Percentiles rank a stretch among this genome's conserved stretches.
Evolutionary conservation across 345 rosid species (phyloP).

Genomic region (Eucalyptus paniculata): DNA sequence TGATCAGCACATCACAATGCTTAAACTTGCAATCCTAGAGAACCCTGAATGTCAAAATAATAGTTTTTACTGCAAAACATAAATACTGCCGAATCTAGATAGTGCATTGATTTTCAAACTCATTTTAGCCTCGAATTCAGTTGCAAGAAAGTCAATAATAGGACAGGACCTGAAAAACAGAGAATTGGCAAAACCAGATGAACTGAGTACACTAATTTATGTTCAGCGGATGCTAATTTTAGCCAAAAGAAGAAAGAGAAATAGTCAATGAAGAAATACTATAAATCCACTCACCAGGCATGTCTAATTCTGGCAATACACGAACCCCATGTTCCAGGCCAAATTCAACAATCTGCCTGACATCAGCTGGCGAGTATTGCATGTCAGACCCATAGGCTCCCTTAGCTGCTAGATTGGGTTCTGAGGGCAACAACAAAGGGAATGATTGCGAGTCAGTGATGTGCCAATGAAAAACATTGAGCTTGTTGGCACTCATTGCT

Average conservation of each 20-base stretch:
- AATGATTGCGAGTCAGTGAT: slow-evolving; percentile 79
- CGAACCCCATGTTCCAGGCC: slow-evolving; percentile 79
- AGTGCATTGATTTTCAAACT: neutral
- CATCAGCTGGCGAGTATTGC: slow-evolving; percentile 50
- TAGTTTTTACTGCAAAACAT: neutral
- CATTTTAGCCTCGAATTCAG: neutral
- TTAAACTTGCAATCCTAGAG: neutral
- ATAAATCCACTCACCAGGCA: slow-evolving; percentile 49
- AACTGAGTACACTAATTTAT: neutral
- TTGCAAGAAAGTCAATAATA: neutral
- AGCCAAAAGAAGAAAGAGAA: neutral
- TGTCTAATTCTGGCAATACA: slow-evolving; percentile 71
- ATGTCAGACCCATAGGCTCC: slow-evolving; percentile 65
- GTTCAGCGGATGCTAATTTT: neutral
- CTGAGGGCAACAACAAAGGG: slow-evolving; percentile 68
- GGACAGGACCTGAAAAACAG: neutral
- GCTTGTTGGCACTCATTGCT: slow-evolving; percentile 72
- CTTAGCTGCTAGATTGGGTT: slow-evolving; percentile 57
- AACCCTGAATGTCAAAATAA: neutral
- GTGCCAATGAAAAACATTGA: slow-evolving; percentile 94
- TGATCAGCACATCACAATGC: neutral
- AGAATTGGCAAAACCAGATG: neutral
- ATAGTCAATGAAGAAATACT: neutral
- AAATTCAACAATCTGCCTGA: slow-evolving; percentile 35
- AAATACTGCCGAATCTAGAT: neutral